Percentiles rank a stretch among this genome's conserved stretches.
Conservation (phyloP, 2,329 filamentous ascomycete species). For the Lachnellula subtilissima region DNA sequence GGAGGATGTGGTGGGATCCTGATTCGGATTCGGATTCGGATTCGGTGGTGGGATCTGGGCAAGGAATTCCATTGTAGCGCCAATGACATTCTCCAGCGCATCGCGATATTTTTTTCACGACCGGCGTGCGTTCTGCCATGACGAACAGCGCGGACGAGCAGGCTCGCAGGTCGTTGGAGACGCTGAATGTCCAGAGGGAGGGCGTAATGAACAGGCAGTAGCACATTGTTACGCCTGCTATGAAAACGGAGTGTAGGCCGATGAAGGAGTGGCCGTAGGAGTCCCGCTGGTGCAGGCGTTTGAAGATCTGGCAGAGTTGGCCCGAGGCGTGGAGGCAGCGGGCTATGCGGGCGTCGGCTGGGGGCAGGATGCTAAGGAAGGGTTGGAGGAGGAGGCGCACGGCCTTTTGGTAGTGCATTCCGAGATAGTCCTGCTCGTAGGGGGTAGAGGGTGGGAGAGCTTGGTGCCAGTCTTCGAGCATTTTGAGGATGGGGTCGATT, state of each 20-base stretch:
- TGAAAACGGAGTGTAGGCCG: slow-evolving; percentile 40
- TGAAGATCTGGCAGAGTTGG: slow-evolving; percentile 40
- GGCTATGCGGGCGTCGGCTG: slow-evolving; percentile 42
- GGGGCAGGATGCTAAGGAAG: slow-evolving; percentile 42
- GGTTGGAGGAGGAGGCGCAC: slow-evolving; percentile 47
- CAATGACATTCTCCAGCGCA: slow-evolving; percentile 38
- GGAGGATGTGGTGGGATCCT: not conserved
- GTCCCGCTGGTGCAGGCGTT: slow-evolving; percentile 37
- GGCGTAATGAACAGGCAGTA: slow-evolving; percentile 26
- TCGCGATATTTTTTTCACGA: slow-evolving; percentile 41
- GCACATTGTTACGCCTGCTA: slow-evolving; percentile 37
- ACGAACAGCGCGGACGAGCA: slow-evolving; percentile 42
- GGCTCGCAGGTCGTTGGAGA: slow-evolving; percentile 30
- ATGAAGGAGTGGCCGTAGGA: slow-evolving; percentile 41
- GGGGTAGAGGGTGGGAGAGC: slow-evolving; percentile 29
- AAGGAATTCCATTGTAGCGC: slow-evolving; percentile 37
- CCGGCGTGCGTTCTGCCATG: slow-evolving; percentile 41
- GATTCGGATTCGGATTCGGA: slow-evolving; percentile 1
- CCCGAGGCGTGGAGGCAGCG: slow-evolving; percentile 38
- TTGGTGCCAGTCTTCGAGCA: slow-evolving; percentile 44
- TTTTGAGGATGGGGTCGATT: slow-evolving; percentile 41
- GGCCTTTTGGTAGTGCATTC: slow-evolving; percentile 46
- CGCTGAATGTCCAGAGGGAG: slow-evolving; percentile 24
- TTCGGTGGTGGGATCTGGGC: slow-evolving; percentile 7
- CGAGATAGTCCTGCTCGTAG: slow-evolving; percentile 41